Evolutionary conservation across 345 rosid genomes (phyloP), one percentile per base, ranked within the genome.

Genomic region (Eucalyptus cladocalyx): DNA sequence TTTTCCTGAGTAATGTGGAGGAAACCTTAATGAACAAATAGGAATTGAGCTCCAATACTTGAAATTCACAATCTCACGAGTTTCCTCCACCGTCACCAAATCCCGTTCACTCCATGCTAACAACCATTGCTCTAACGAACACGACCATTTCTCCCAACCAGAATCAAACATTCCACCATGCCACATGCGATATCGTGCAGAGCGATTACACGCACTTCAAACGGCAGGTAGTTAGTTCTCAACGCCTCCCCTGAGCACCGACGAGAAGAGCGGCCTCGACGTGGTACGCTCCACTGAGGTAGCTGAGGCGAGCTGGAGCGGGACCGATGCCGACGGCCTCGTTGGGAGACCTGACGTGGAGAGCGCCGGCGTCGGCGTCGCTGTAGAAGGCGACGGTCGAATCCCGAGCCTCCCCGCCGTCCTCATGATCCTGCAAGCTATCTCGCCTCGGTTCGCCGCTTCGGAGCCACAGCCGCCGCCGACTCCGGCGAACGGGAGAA

Each of bases 401-500:
- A 7, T 6, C 51, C 99, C 99, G 15, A 96, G 88, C 18, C 98
- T 94, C 92, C 94, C 94, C 19, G 98, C 97, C 7, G 97, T 96
- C 93, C 94, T 93, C 93, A 93, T 94, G 90, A 97, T 93, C 92
- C 99, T 91, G 92, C 98, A 96, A 88, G 98, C 98, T 43, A 97
- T 96, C 90, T 96, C 97, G 54, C 99, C 99, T 91, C 99, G 92
- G 92, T 97, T 97, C 34, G 98, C 99, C 62, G 95, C 94, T n/a
- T n/a, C n/a, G n/a, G n/a, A n/a, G n/a, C n/a, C n/a, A n/a, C n/a
- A n/a, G n/a, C n/a, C n/a, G n/a, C 65, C 28, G 88, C 48, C 47
- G 37, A 6, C 43, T 8, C 86, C 58, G 89, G 72, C 17, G 93
- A 88, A 12, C 48, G 87, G 51, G 95, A 94, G 51, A 93, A 88